phyloP scores from a whole-genome alignment of 495 filamentous ascomycete species.

The Pseudoneurospora amorphoporcata region DNA sequence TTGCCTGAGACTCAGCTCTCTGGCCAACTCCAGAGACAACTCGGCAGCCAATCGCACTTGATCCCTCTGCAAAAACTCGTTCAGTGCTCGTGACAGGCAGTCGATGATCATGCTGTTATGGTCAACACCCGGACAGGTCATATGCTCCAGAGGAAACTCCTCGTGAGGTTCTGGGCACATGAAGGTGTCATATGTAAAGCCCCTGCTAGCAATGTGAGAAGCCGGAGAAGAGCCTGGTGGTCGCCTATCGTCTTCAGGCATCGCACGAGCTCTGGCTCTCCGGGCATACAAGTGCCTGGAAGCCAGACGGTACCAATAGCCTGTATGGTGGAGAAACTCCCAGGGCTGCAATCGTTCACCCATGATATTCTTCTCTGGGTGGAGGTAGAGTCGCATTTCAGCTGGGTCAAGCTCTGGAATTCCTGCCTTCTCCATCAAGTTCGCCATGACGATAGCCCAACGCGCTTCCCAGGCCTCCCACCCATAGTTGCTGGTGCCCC shows the following conservation, averaged over 20 bases:
- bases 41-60: slow-evolving; percentile 59
- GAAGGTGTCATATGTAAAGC: slow-evolving; percentile 73
- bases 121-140: slow-evolving; percentile 38
- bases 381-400: slow-evolving; percentile 37
- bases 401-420: slow-evolving; percentile 33
- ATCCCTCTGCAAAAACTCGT: slow-evolving; percentile 52
- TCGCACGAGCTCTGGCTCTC: slow-evolving; percentile 49
- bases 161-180: slow-evolving; percentile 67
- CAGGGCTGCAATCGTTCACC: slow-evolving; percentile 62
- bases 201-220: slow-evolving; percentile 54
- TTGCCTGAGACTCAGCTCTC: slow-evolving; percentile 51
- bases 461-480: slow-evolving; percentile 83
- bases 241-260: slow-evolving; percentile 64
- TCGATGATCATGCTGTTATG: slow-evolving; percentile 54
- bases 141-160: slow-evolving; percentile 51
- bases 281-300: slow-evolving; percentile 55
- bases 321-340: slow-evolving; percentile 75
- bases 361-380: slow-evolving; percentile 57
- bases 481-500: slow-evolving; percentile 70
- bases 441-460: slow-evolving; percentile 73
- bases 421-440: slow-evolving; percentile 57
- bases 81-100: slow-evolving; percentile 48
- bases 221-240: slow-evolving; percentile 57
- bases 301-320: slow-evolving; percentile 73
- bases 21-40: slow-evolving; percentile 57